phyloP scores from a whole-genome alignment of 306 rosid species.

The Vicia sativa region DNA sequence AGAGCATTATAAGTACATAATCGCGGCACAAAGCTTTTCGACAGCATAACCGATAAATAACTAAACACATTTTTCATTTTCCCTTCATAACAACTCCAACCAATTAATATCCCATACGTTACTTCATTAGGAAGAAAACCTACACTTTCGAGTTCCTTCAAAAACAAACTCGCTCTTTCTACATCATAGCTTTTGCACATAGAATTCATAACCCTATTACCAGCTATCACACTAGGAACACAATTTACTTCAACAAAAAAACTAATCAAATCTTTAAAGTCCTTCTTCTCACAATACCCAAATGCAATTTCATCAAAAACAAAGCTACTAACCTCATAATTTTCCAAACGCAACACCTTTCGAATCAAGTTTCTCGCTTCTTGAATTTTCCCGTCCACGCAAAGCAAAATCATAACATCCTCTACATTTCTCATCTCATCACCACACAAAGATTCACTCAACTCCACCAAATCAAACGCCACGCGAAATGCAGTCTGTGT shows the following conservation, averaged over 20 bases:
- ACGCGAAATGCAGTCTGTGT: conserved; percentile 44
- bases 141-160: conserved; percentile 57
- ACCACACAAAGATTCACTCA: conserved; percentile 43
- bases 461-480: conserved; percentile 59
- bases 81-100: conserved; percentile 75
- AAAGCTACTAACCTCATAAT: conserved; percentile 47
- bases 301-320: conserved; percentile 68
- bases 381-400: conserved; percentile 63
- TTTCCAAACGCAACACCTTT: conserved; percentile 50
- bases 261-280: conserved; percentile 76
- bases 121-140: conserved; percentile 73
- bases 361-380: conserved; percentile 76
- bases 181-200: conserved; percentile 61
- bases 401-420: conserved; percentile 60
- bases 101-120: conserved; percentile 81
- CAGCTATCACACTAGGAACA: conserved; percentile 58
- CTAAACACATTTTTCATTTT: conserved; percentile 60
- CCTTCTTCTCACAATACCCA: conserved; percentile 85
- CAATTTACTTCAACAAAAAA: conserved; percentile 63
- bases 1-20: conserved; percentile 72
- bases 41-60: conserved; percentile 61
- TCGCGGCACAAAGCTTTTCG: conserved; percentile 50
- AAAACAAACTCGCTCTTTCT: conserved; percentile 52
- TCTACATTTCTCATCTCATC: conserved; percentile 55
- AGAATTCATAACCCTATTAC: conserved; percentile 66